A percentile compares a stretch with the other conserved stretches of the same genome.
Evolutionary conservation across 2,329 filamentous ascomycete genomes (phyloP).

Genomic region (Exophiala sp.): DNA sequence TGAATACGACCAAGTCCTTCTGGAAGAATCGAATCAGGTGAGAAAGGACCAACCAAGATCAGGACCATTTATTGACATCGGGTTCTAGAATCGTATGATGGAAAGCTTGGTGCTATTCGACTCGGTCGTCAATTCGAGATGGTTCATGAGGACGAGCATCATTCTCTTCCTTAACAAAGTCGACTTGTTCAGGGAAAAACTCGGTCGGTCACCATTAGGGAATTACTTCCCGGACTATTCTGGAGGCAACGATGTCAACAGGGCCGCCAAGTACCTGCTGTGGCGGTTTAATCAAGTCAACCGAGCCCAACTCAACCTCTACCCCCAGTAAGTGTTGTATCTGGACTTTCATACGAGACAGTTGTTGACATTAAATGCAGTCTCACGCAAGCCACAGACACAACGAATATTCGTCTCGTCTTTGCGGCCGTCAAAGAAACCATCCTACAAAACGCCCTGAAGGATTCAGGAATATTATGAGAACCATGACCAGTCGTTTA

Average conservation of each 20-base stretch:
- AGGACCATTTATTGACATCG: conserved; percentile 9
- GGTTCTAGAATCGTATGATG: conserved; percentile 92
- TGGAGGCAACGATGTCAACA: conserved; percentile 94
- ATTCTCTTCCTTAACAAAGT: conserved; percentile 99
- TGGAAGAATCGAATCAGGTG: conserved; percentile 97
- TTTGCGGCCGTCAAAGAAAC: conserved; percentile 99
- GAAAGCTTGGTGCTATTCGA: conserved; percentile 95
- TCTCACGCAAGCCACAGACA: conserved; percentile 97
- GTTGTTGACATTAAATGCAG: conserved; percentile 49
- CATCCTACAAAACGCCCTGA: conserved; percentile 95
- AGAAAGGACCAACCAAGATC: conserved; percentile 30
- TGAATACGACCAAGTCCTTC: conserved; percentile 94
- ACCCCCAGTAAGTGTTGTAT: conserved; percentile 76
- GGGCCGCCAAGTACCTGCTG: conserved; percentile 93
- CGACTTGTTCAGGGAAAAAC: conserved; percentile 94
- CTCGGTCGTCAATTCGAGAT: conserved; percentile 96
- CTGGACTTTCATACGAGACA: not conserved
- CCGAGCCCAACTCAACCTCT: conserved; percentile 88
- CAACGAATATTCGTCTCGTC: conserved; percentile 94
- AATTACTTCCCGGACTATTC: conserved; percentile 99
- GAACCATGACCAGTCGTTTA: conserved; percentile 17
- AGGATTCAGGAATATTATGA: conserved; percentile 94
- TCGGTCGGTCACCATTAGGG: conserved; percentile 79
- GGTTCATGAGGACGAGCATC: conserved; percentile 99
- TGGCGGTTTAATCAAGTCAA: conserved; percentile 99